These are phyloP conservation scores for Colletotrichum coccodes DNA, from an alignment of 2,329 filamentous ascomycete species.

Conservation along the genomic window DNA sequence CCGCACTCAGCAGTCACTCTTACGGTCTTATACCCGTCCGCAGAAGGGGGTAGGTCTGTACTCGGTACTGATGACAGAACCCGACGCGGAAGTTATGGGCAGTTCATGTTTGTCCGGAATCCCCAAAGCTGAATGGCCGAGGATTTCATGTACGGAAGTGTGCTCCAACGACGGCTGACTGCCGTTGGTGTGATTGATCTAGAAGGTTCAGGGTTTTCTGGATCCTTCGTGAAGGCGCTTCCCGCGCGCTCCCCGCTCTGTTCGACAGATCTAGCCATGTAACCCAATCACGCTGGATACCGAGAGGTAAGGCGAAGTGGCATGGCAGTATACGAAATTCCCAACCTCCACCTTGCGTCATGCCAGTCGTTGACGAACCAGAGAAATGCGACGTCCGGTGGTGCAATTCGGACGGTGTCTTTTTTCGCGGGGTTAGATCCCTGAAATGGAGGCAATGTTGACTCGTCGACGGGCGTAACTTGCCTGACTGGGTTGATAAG, in stretches of 20 bases:
- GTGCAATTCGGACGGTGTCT: not conserved
- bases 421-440: not conserved
- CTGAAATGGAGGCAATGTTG: not conserved
- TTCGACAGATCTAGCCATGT: not conserved
- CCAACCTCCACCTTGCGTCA: not conserved
- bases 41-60: not conserved
- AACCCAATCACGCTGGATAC: not conserved
- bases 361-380: not conserved
- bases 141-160: not conserved
- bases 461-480: not conserved
- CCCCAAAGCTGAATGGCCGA: not conserved
- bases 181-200: not conserved
- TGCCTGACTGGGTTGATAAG: not conserved
- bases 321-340: not conserved
- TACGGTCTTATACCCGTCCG: not conserved
- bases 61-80: not conserved
- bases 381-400: not conserved
- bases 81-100: not conserved
- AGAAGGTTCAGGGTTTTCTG: slow-evolving; percentile 3
- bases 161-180: not conserved
- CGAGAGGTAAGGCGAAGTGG: not conserved
- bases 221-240: slow-evolving; percentile 9
- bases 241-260: not conserved
- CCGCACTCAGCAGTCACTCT: not conserved
- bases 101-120: too few species aligned